These are phyloP conservation scores for Sanghuangporus weigelae DNA, from an alignment of 1,284 basidiomycete species.

Conservation along the genomic window DNA sequence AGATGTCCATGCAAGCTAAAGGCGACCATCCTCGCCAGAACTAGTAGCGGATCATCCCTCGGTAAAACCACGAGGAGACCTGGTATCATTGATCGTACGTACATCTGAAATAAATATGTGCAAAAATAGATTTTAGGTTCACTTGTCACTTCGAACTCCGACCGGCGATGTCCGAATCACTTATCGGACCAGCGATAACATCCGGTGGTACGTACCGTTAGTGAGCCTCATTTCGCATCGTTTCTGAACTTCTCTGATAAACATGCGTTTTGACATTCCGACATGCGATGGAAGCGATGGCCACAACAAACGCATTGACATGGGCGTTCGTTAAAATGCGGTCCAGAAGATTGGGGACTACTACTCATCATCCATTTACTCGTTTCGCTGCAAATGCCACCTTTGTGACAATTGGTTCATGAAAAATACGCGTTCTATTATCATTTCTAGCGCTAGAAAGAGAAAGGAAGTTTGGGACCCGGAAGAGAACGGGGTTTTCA, in stretches of 20 bases:
- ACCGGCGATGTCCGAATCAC: conserved; percentile 30
- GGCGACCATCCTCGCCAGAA: no score
- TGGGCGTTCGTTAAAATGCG: conserved; percentile 98
- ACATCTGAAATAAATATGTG: no score
- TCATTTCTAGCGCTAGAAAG: conserved; percentile 81
- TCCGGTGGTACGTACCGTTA: conserved; percentile 78
- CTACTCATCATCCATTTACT: conserved; percentile 90
- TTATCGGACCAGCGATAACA: conserved; percentile 92
- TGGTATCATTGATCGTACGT: no score
- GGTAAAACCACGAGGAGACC: no score
- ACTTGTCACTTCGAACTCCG: no score
- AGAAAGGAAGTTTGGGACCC: conserved; percentile 97
- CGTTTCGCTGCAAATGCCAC: conserved; percentile 96
- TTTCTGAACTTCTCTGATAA: neutral
- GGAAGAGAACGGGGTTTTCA: conserved; percentile 89
- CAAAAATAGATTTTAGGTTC: no score
- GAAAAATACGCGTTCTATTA: conserved; percentile 95
- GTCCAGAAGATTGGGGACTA: conserved; percentile 97
- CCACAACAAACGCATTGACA: conserved; percentile 84
- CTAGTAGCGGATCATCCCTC: no score
- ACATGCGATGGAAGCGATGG: no score
- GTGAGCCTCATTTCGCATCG: neutral
- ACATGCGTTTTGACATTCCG: neutral
- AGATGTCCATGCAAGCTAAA: no score
- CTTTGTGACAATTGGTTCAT: conserved; percentile 92